phyloP scores from a whole-genome alignment of 768 basidiomycete species.

The Infundibulicybe gibba region DNA sequence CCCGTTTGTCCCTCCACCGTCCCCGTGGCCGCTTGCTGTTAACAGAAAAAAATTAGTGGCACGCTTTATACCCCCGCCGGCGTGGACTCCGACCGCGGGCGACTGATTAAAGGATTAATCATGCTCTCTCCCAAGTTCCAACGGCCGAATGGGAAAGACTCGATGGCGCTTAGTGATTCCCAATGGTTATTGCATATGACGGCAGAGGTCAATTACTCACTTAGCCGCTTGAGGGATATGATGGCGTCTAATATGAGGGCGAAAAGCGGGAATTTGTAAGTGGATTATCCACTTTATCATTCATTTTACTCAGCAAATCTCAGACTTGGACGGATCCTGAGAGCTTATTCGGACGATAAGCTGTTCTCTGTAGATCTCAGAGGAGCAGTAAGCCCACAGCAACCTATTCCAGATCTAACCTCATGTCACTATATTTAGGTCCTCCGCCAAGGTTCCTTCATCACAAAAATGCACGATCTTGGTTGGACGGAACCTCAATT shows the following conservation, averaged over 20 bases:
- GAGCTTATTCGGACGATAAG: constrained; percentile 48
- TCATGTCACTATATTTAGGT: constrained; percentile 29
- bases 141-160: neutral
- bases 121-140: neutral
- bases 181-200: neutral
- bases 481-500: constrained; percentile 45
- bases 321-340: constrained; percentile 41
- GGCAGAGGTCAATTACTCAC: neutral
- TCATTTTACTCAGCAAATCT: neutral
- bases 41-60: neutral
- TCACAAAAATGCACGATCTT: constrained; percentile 46
- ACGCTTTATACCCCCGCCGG: neutral
- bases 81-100: neutral
- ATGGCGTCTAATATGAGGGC: constrained; percentile 4
- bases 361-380: constrained; percentile 55
- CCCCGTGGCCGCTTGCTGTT: neutral
- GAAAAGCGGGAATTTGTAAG: constrained; percentile 13
- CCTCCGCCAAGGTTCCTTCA: constrained; percentile 54
- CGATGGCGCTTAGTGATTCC: neutral
- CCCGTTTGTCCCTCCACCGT: constrained; percentile 23
- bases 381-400: constrained; percentile 40
- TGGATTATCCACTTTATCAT: neutral
- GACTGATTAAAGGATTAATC: neutral
- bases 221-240: constrained; percentile 14
- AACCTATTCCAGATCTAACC: neutral